phyloP scores from a whole-genome alignment of 73 alveolate genomes.

The Blepharisma stoltei region DNA sequence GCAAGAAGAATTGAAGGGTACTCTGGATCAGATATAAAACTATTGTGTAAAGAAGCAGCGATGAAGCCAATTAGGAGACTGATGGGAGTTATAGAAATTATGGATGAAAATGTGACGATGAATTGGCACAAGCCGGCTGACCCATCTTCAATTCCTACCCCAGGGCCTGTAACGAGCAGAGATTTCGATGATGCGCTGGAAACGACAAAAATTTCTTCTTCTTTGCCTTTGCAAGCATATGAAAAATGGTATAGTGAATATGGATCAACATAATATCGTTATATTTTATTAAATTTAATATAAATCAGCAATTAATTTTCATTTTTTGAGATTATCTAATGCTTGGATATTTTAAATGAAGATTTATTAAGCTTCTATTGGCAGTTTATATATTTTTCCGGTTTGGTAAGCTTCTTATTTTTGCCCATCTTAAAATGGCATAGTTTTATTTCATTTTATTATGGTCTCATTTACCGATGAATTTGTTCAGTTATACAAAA shows the following conservation, averaged over 20 bases:
- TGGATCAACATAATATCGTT: slow-evolving; percentile 76
- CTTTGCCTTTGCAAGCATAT: slow-evolving; percentile 71
- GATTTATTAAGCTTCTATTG: too few species aligned
- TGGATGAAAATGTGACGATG: slow-evolving; percentile 34
- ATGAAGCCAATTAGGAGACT: slow-evolving; percentile 89
- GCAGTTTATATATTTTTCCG: too few species aligned
- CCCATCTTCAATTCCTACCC: slow-evolving; percentile 58
- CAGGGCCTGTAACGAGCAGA: slow-evolving; percentile 81
- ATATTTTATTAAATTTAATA: background rate
- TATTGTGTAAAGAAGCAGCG: slow-evolving; percentile 98
- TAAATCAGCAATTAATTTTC: too few species aligned
- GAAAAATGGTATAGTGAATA: slow-evolving; percentile 92
- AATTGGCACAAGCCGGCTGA: slow-evolving; percentile 75
- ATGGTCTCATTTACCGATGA: too few species aligned
- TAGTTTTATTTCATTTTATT: too few species aligned
- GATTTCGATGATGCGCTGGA: slow-evolving; percentile 84
- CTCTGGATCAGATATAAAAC: slow-evolving; percentile 94
- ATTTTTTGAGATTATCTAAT: too few species aligned
- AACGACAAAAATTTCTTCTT: slow-evolving; percentile 87
- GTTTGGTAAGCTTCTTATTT: too few species aligned
- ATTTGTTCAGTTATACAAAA: too few species aligned
- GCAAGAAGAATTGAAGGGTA: slow-evolving; percentile 83
- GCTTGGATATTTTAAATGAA: too few species aligned
- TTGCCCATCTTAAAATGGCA: too few species aligned
- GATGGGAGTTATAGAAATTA: slow-evolving; percentile 51